Evolutionary conservation across 352 stramenopile genomes (phyloP).

Genomic region (Phytophthora cactorum): DNA sequence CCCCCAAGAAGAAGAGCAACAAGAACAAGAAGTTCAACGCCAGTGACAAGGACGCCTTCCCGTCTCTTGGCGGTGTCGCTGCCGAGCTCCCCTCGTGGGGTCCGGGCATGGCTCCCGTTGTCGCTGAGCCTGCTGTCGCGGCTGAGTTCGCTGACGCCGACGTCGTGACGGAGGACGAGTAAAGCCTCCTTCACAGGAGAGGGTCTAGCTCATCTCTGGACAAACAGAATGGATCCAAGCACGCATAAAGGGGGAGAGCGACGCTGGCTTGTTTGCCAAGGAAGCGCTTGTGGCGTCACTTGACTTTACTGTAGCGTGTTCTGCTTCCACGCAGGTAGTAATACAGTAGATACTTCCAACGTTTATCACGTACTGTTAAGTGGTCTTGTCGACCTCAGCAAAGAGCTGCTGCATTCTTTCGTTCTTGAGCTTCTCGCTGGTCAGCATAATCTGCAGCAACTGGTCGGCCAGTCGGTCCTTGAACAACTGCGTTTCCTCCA

Average conservation of each 20-base stretch:
- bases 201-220: constrained; percentile 22
- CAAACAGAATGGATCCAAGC: constrained; percentile 37
- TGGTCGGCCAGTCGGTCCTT: constrained; percentile 81
- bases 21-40: constrained; percentile 91
- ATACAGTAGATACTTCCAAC: constrained; percentile 49
- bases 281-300: constrained; percentile 25
- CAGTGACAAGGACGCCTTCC: constrained; percentile 79
- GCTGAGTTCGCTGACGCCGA: constrained; percentile 50
- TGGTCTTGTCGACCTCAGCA: constrained; percentile 42
- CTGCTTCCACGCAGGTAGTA: constrained; percentile 44
- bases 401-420: constrained; percentile 80
- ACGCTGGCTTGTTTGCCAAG: constrained; percentile 19
- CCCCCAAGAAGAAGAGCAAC: constrained; percentile 69
- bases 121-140: constrained; percentile 41
- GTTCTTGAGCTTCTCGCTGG: constrained; percentile 74
- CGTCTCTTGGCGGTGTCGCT: constrained; percentile 67
- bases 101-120: constrained; percentile 56
- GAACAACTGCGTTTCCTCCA: constrained; percentile 77
- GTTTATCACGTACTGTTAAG: constrained; percentile 18
- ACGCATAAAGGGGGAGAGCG: constrained; percentile 23
- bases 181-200: constrained; percentile 26
- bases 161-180: constrained; percentile 50
- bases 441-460: constrained; percentile 76
- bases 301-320: constrained; percentile 29
- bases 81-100: constrained; percentile 60